A percentile compares a stretch with the other conserved stretches of the same genome.
These are phyloP conservation scores for Epichloe amarillans DNA, from an alignment of 2,329 filamentous ascomycete genomes.

Conservation along the genomic window DNA sequence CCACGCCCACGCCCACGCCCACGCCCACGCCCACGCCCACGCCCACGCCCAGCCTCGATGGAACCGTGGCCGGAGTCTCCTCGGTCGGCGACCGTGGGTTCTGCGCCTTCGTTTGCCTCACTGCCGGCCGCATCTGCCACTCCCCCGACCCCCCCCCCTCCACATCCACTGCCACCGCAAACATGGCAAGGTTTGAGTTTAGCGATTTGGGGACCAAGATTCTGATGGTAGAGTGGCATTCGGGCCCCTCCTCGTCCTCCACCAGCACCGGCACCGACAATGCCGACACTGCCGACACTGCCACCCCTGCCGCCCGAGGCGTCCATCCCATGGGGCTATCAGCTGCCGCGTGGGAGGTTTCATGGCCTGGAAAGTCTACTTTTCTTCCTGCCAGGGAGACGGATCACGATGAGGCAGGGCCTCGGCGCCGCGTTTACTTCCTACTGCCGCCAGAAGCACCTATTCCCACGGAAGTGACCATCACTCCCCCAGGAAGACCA, in stretches of 20 bases:
- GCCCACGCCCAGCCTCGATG: slow-evolving; percentile 6
- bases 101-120: not conserved
- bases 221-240: slow-evolving; percentile 83
- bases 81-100: slow-evolving; percentile 14
- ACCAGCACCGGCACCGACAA: not conserved
- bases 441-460: slow-evolving; percentile 59
- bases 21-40: no score
- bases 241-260: slow-evolving; percentile 11
- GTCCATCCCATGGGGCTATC: slow-evolving; percentile 6
- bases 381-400: slow-evolving; percentile 47
- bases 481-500: slow-evolving; percentile 33
- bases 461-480: slow-evolving; percentile 59
- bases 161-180: slow-evolving; percentile 16
- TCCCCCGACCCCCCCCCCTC: slow-evolving; percentile 3
- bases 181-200: slow-evolving; percentile 68
- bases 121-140: not conserved
- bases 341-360: slow-evolving; percentile 53
- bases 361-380: slow-evolving; percentile 69
- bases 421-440: slow-evolving; percentile 59
- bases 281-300: not conserved
- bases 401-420: slow-evolving; percentile 18
- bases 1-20: no score
- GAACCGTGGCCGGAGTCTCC: slow-evolving; percentile 20
- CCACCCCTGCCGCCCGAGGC: not conserved
- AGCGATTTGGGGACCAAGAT: slow-evolving; percentile 81